Base-by-base conservation (phyloP, 306 rosid species). In the Ormosia semicastrata region DNA sequence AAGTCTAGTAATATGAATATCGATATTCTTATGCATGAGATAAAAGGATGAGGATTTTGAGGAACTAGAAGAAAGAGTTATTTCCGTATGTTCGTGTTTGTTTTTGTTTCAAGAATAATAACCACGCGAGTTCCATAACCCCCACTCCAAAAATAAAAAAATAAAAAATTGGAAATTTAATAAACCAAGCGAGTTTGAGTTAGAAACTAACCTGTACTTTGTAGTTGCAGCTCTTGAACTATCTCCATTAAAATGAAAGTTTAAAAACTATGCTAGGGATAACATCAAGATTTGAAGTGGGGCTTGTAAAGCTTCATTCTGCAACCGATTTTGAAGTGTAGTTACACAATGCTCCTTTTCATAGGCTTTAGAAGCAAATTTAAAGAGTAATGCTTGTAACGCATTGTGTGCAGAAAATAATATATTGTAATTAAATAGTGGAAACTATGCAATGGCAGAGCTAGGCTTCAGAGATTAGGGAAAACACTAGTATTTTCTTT, bases 121-220 rank as follows among this genome's bases (percentile, higher is more conserved):
- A 24, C 40, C 32, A 46, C 41, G 12, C 14, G 15, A 37, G 56
- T 62, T 47, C 37, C 24, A 54, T 11, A 5, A 49, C 2, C 13
- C 8, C 14, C 14, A 12, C 8, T 3, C 76, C 2, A 63, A 63
- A 4, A 63, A 13, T 2, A 43, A 43, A 8, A 24, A 24, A 24
- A 24, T 0, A 43, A 8, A 24, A 24, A 24, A 24, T 0, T 6
- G 33, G 24, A 18, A 24, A 58, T 75, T 9, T 41, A 10, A 43
- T 43, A 30, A 44, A 59, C 50, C 13, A 44, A 66, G 49, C n/a
- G 6, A 40, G 30, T 40, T 47, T 67, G 59, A 56, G 70, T 58
- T 29, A 60, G 76, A 73, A 58, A 60, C 86, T 81, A 70, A 89
- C 91, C 93, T 83, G 76, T 47, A 37, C 76, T 54, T 74, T 86